Evolutionary conservation across 768 basidiomycete genomes (phyloP), one percentile per base, ranked within the genome.

Genomic region (Dictyophora rubrovolvata): DNA sequence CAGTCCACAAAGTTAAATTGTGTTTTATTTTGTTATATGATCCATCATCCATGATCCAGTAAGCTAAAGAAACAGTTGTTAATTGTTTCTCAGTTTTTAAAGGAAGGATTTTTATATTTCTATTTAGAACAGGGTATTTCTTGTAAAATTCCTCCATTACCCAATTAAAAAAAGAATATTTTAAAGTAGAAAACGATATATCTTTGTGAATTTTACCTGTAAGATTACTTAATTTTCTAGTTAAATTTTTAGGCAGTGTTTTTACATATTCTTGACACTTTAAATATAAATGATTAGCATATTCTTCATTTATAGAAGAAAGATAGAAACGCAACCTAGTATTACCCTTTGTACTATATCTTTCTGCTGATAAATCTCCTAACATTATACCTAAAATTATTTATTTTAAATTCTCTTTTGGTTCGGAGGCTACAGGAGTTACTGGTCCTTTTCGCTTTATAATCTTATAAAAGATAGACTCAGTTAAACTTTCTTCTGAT

Each of bases 151-250:
- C 46, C 35, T 28, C 17, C 52, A 33, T 22, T 34, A 17, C 21
- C 33, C 16, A 34, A 60, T 35, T 14, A n/a, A 59, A 23, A 59
- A 54, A 7, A 60, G 22, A 37, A 52, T 21, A 59, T 58, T 60
- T n/a, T n/a, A n/a, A n/a, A n/a, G n/a, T 60, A 59, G n/a, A 58
- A 20, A 51, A 20, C 33, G 49, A 17, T 61, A 49, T 60, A 17
- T 48, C 54, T 23, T 17, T 37, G 33, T 34, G 36, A 37, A 37
- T 37, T 37, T 37, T 37, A 7, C 36, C 36, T 14, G 36, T 37
- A 37, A 37, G 36, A 37, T 37, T 37, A 37, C 36, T 37, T 37
- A 37, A 37, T 37, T 37, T 37, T 37, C 36, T 37, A 37, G 36
- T 37, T 37, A n/a, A 37, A 8, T 37, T 37, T 37, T 37, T 37